Conservation (phyloP, 345 rosid species). For the Linum trigynum region DNA sequence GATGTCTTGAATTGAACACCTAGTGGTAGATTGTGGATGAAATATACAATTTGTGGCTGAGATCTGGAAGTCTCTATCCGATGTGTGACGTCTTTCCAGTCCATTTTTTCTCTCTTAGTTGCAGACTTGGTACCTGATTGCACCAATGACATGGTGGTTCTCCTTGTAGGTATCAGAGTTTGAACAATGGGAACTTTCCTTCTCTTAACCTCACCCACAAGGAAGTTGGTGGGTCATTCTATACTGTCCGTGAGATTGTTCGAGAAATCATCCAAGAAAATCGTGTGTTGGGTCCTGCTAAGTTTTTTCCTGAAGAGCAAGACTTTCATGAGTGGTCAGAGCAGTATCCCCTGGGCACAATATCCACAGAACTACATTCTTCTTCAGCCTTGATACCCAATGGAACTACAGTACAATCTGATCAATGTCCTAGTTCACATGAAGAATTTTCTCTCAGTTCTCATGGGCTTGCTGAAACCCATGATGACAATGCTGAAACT, state of each 20-base stretch:
- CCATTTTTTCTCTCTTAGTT: neutral
- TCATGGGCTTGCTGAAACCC: slow-evolving; percentile 19
- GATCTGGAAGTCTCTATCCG: neutral
- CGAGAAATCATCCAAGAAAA: slow-evolving; percentile 96
- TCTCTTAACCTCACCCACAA: slow-evolving; percentile 79
- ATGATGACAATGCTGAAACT: slow-evolving; percentile 18
- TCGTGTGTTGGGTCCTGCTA: slow-evolving; percentile 83
- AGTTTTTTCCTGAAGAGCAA: slow-evolving; percentile 31
- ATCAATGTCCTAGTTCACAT: slow-evolving; percentile 15
- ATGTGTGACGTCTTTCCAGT: neutral
- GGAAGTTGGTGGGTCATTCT: slow-evolving; percentile 96
- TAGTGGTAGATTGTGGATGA: neutral
- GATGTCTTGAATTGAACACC: neutral
- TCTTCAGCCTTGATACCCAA: slow-evolving; percentile 25
- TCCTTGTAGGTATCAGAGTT: slow-evolving; percentile 55
- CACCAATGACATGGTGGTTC: slow-evolving; percentile 12
- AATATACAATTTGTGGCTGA: neutral
- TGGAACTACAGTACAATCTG: slow-evolving; percentile 26
- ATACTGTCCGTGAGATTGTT: slow-evolving; percentile 84
- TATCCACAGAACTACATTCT: slow-evolving; percentile 40
- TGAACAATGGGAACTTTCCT: slow-evolving; percentile 67
- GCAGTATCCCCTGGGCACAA: slow-evolving; percentile 46
- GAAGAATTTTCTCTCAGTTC: slow-evolving; percentile 20
- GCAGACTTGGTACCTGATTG: neutral
- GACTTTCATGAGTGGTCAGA: slow-evolving; percentile 29